A percentile compares a stretch with the other conserved stretches of the same genome.
Conservation (phyloP, 2,329 filamentous ascomycete genomes). For the Grosmannia huntii region DNA sequence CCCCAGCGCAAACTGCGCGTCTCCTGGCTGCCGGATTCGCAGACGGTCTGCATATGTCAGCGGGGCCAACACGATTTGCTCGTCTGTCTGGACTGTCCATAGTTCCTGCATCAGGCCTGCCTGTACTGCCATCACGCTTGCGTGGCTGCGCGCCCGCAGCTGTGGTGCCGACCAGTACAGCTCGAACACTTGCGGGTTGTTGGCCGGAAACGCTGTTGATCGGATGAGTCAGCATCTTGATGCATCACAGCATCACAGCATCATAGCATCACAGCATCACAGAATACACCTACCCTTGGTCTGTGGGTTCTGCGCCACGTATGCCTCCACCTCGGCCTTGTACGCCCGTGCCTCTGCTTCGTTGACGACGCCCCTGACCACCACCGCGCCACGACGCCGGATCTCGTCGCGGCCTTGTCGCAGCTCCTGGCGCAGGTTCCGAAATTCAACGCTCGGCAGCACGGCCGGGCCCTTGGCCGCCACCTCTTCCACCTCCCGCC, state of each 20-base stretch:
- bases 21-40: constrained; percentile 59
- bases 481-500: constrained; percentile 25
- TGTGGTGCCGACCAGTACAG: constrained; percentile 64
- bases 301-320: constrained; percentile 49
- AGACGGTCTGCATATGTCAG: constrained; percentile 59
- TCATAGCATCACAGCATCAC: no score
- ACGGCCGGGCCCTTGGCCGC: constrained; percentile 30
- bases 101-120: constrained; percentile 45
- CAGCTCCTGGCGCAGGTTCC: constrained; percentile 27
- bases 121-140: constrained; percentile 49
- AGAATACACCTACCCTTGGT: constrained; percentile 32
- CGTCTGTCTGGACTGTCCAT: constrained; percentile 23
- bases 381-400: constrained; percentile 45
- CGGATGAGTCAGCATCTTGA: neutral
- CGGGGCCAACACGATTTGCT: constrained; percentile 22
- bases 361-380: constrained; percentile 54
- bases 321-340: constrained; percentile 52
- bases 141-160: constrained; percentile 52
- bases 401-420: constrained; percentile 33
- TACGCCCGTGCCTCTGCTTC: constrained; percentile 49
- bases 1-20: constrained; percentile 56
- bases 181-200: constrained; percentile 60
- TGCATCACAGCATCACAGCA: no score
- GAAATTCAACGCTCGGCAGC: constrained; percentile 40
- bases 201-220: constrained; percentile 46